Evolutionary conservation across 164 flowering plant genomes (phyloP), one percentile per base, ranked within the genome.

Genomic region (Brasenia schreberi): DNA sequence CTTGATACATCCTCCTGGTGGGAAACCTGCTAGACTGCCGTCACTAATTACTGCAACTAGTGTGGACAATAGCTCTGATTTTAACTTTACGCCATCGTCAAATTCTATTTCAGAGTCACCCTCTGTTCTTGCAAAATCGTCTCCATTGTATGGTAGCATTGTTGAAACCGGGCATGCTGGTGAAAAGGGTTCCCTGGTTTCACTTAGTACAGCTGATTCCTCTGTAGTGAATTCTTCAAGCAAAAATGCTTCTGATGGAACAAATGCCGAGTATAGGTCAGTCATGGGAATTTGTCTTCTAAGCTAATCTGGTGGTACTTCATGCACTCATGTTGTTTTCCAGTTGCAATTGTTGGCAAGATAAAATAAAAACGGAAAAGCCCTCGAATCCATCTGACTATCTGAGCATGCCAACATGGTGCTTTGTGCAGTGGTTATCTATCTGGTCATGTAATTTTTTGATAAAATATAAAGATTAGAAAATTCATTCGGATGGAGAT

Each of bases 1-100:
- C 63, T 19, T 67, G 27, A 52, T 52, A 68, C 16, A 68, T 68
- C 44, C 49, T 5, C 53, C 75, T 64, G 84, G 77, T 61, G 52
- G 6, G 44, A 75, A 72, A 59, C 61, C 80, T 5, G 19, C 69
- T 61, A 49, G 10, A 49, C 12, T 4, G 10, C 16, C 56, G 3
- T 49, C 16, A 14, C 16, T 49, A 9, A 49, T 14, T 49, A 49
- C 74, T 74, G 75, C 70, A 18, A 27, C 68, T 42, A 18, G 59
- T 44, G 19, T 49, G 45, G 81, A 70, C 68, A 76, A 77, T 64
- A 72, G 58, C 61, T 58, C 62, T 19, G 68, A 52, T 0, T 67
- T 74, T 74, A 33, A 71, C 9, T 73, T 75, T 43, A 10, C 81
- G 11, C 67, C 73, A 18, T 70, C 53, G 18, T 33, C 63, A 18